phyloP scores from a whole-genome alignment of 192 early-diverging fungal genomes.

The Backusella liffmaniae region DNA sequence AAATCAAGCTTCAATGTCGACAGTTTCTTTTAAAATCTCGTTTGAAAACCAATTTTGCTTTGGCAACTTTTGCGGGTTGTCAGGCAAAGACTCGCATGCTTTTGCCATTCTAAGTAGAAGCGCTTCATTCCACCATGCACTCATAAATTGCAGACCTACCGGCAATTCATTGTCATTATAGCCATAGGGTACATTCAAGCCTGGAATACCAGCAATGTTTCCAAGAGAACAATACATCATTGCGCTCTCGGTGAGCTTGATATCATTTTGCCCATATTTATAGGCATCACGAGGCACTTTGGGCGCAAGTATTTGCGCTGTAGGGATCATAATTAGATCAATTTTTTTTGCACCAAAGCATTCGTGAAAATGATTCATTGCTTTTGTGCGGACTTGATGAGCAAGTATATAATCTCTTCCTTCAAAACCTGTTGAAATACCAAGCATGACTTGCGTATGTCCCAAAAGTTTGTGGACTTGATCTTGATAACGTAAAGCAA shows the following conservation, averaged over 20 bases:
- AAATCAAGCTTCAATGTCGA: not conserved
- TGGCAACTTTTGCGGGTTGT: constrained; percentile 36
- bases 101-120: constrained; percentile 57
- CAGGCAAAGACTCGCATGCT: constrained; percentile 46
- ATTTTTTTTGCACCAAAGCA: constrained; percentile 47
- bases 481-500: constrained; percentile 24
- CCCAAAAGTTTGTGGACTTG: constrained; percentile 37
- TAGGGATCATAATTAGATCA: constrained; percentile 66
- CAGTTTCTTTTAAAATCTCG: not conserved
- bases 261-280: constrained; percentile 51
- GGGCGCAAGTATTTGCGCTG: constrained; percentile 56
- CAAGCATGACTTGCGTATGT: constrained; percentile 43
- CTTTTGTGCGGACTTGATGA: constrained; percentile 51
- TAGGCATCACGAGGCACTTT: constrained; percentile 40
- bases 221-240: constrained; percentile 63
- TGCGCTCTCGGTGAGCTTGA: constrained; percentile 41
- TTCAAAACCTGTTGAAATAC: constrained; percentile 35
- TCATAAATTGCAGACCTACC: constrained; percentile 67
- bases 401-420: constrained; percentile 51
- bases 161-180: constrained; percentile 54
- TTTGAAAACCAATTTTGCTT: constrained; percentile 13
- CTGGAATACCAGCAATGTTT: constrained; percentile 70
- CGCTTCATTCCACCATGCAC: constrained; percentile 69
- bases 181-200: constrained; percentile 58
- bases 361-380: constrained; percentile 46